These are phyloP conservation scores for Pyrenophora tritici-repentis DNA, from an alignment of 2,329 filamentous ascomycete genomes.

Conservation along the genomic window DNA sequence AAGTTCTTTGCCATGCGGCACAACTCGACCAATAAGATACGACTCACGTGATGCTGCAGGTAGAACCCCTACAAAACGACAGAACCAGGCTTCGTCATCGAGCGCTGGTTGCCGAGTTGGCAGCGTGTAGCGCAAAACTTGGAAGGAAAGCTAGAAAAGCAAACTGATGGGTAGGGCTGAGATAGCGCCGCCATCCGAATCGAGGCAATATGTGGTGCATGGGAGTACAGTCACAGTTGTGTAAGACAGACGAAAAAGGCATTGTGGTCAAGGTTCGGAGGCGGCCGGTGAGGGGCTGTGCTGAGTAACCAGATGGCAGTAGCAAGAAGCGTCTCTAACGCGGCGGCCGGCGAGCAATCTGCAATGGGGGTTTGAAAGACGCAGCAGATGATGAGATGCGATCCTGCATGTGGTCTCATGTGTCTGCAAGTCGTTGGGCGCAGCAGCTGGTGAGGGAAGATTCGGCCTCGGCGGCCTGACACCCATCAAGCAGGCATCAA, in stretches of 20 bases:
- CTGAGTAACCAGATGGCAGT: conserved; percentile 10
- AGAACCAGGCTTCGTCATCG: conserved; percentile 26
- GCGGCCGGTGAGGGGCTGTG: conserved; percentile 10
- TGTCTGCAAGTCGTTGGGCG: conserved; percentile 15
- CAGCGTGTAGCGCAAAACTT: conserved; percentile 24
- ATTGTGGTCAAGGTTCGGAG: neutral
- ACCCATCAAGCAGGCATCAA: conserved; percentile 13
- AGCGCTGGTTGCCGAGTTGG: conserved; percentile 25
- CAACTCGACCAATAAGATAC: conserved; percentile 11
- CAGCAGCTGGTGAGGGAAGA: conserved; percentile 6
- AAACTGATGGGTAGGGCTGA: neutral
- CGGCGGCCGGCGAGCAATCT: conserved; percentile 12
- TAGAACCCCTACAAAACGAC: conserved; percentile 14
- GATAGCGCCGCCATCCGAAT: neutral
- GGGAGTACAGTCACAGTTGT: too few species aligned
- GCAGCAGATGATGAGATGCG: conserved; percentile 17
- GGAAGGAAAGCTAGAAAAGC: conserved; percentile 9
- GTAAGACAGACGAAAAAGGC: conserved; percentile 6
- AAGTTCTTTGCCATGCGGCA: conserved; percentile 1
- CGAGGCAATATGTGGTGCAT: neutral
- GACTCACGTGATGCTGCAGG: conserved; percentile 14
- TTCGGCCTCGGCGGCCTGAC: conserved; percentile 4
- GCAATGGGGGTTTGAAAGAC: conserved; percentile 6
- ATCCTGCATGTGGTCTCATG: neutral
- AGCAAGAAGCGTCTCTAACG: neutral